phyloP scores from a whole-genome alignment of 1,284 basidiomycete genomes.

The Pisolithus thermaeus region DNA sequence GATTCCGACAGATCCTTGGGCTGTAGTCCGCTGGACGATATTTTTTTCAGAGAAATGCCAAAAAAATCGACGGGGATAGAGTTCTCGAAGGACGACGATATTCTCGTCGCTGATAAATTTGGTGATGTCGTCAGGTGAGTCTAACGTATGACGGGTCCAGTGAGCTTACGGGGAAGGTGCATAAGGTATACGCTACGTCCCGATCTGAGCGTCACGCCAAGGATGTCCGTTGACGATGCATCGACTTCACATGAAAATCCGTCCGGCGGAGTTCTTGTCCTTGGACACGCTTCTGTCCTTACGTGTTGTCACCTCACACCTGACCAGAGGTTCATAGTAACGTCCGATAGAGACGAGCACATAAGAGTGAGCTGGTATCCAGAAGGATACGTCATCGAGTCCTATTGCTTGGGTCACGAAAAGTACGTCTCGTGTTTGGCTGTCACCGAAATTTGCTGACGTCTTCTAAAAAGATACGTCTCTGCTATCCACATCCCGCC shows the following conservation, averaged over 20 bases:
- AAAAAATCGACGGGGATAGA: conserved; percentile 67
- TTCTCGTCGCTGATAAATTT: conserved; percentile 80
- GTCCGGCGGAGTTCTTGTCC: conserved; percentile 66
- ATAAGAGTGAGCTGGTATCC: conserved; percentile 89
- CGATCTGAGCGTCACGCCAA: conserved; percentile 18
- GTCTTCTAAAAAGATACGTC: conserved; percentile 56
- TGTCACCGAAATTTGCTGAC: conserved; percentile 3
- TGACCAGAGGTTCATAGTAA: conserved; percentile 72
- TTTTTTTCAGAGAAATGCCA: conserved; percentile 54
- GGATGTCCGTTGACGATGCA: conserved; percentile 30
- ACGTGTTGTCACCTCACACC: conserved; percentile 63
- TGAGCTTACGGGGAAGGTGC: not conserved
- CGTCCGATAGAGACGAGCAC: conserved; percentile 90
- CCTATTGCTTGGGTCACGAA: conserved; percentile 77
- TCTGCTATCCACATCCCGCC: conserved; percentile 71
- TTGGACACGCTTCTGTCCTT: conserved; percentile 84
- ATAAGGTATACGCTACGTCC: conserved; percentile 46
- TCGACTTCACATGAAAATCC: conserved; percentile 67
- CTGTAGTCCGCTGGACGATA: conserved; percentile 11
- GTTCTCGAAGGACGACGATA: conserved; percentile 54
- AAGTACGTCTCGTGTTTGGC: conserved; percentile 46
- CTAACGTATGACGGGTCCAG: not conserved
- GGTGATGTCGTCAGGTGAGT: conserved; percentile 76
- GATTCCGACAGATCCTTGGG: conserved; percentile 11
- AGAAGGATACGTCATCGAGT: conserved; percentile 75